These are phyloP conservation scores for Pascua guehoae DNA, from an alignment of 1,284 basidiomycete genomes.

Conservation along the genomic window DNA sequence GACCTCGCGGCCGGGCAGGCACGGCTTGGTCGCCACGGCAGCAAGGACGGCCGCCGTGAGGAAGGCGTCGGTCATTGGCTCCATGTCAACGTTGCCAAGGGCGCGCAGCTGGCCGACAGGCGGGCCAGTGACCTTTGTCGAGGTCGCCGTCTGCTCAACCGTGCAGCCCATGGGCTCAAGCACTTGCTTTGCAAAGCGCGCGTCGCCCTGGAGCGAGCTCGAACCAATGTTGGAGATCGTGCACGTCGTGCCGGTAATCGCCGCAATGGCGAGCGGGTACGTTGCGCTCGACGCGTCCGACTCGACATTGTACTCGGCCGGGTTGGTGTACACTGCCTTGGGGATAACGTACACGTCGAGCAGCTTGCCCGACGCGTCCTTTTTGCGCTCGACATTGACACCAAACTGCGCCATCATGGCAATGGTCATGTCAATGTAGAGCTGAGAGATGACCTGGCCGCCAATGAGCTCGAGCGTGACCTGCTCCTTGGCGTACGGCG, in stretches of 20 bases:
- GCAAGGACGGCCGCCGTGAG: slow-evolving; percentile 89
- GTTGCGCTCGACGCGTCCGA: slow-evolving; percentile 94
- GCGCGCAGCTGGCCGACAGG: slow-evolving; percentile 74
- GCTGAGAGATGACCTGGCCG: slow-evolving; percentile 93
- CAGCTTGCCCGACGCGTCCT: slow-evolving; percentile 62
- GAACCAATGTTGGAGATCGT: slow-evolving; percentile 91
- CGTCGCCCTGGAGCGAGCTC: slow-evolving; percentile 89
- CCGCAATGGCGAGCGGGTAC: slow-evolving; percentile 94
- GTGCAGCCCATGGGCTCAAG: slow-evolving; percentile 91
- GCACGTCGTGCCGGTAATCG: slow-evolving; percentile 90
- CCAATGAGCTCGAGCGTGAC: slow-evolving; percentile 86
- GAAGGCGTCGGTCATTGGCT: slow-evolving; percentile 99
- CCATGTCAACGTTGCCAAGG: slow-evolving; percentile 91
- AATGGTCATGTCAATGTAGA: slow-evolving; percentile 99
- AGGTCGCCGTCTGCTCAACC: slow-evolving; percentile 79
- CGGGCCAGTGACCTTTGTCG: slow-evolving; percentile 92
- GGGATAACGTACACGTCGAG: slow-evolving; percentile 88
- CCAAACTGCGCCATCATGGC: slow-evolving; percentile 98
- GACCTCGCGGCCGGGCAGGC: slow-evolving; percentile 45
- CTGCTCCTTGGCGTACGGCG: slow-evolving; percentile 80
- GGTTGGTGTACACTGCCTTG: slow-evolving; percentile 72
- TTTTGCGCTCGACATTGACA: slow-evolving; percentile 67
- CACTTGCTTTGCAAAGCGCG: slow-evolving; percentile 88
- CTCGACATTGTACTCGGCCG: slow-evolving; percentile 82
- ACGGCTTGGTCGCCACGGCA: slow-evolving; percentile 68